Base-by-base conservation (phyloP, 768 basidiomycete genomes). In the Amanita subjunquillea region DNA sequence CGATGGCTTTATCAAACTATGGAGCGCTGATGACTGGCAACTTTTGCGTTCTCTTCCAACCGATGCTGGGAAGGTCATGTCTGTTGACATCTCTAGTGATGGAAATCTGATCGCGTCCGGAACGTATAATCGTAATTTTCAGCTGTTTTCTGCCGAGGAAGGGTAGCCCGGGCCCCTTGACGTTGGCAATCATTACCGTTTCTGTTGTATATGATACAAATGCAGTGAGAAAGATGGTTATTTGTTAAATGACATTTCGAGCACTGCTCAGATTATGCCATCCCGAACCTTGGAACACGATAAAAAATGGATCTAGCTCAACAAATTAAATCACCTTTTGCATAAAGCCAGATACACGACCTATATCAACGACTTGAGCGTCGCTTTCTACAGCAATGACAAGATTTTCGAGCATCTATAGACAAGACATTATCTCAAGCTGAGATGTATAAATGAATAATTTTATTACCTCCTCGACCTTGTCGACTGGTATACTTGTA, bases 11-110 rank as follows among this genome's bases (percentile, higher is more conserved):
- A 90, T 99, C 63, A 93, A 96, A 66, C 62, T 99, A 51, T 99
- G 96, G 96, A 90, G 86, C 61, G 90, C 94, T 44, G 96, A 98
- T 64, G 96, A 99, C 62, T 99, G 96, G 96, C 92, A 91, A 60
- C 71, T 94, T 41, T 75, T 96, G 48, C 79, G 85, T 56, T 87
- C 87, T 41, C 74, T 99, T 54, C 83, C 91, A 48, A 94, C 92
- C 20, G 95, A 98, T 63, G 85, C 87, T 25, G 92, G 94, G n/a
- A 98, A 97, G 68, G 94, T 97, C 55, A 99, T 98, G 96, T 91
- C 89, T 6, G 93, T 97, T 8, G 96, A 99, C 64, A 75, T 98
- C 20, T 82, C 85, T 25, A 75, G 76, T 50, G 91, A 95, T 65
- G 90, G 84, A 10, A 83, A 82, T 60, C 75, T 90, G 63, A 77